Base-by-base conservation (phyloP, 148 eudicot species). In the Gaultheria prostrata region DNA sequence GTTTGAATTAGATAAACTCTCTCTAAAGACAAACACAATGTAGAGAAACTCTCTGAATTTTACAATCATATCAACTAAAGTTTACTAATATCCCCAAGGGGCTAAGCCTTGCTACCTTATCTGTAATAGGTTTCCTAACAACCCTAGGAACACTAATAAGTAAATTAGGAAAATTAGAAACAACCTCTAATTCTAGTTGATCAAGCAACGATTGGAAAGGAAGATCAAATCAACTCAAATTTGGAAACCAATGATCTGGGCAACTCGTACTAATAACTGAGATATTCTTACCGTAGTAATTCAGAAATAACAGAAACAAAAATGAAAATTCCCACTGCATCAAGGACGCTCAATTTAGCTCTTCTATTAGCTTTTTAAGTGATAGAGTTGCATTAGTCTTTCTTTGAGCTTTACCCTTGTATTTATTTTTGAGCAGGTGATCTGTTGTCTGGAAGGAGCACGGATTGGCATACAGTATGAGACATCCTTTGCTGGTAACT, bases 401-500 rank as follows among this genome's bases (percentile, higher is more conserved):
- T 79, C 71, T 76, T 83, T 49, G 76, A 35, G 45, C 78, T 35
- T 82, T 56, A 24, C 30, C 20, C 13, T n/a, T 9, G 21, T 57
- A 8, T 54, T 51, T 81, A 67, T 77, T 82, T 28, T 32, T 79
- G 81, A 82, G 53, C 93, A 96, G 99, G 88, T 90, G 59, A 91
- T 97, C 70, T 95, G 99, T 82, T 97, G 98, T 83, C 87, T 97
- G 87, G 96, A 93, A 83, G 98, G 99, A 84, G 96, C 98, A 78
- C 92, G 99, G 82, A 95, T 97, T 87, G 99, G 98, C 88, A 93
- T 97, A 87, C 98, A 92, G 69, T 97, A 92, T 85, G 98, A 95
- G 85, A 93, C 99, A 65, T 91, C 95, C 83, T 97, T 90, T 93
- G 99, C 98, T 74, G 99, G 99, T 96, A 96, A 86, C 46, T 80